phyloP scores from a whole-genome alignment of 106 monocot genomes.

The Gastrodia elata region DNA sequence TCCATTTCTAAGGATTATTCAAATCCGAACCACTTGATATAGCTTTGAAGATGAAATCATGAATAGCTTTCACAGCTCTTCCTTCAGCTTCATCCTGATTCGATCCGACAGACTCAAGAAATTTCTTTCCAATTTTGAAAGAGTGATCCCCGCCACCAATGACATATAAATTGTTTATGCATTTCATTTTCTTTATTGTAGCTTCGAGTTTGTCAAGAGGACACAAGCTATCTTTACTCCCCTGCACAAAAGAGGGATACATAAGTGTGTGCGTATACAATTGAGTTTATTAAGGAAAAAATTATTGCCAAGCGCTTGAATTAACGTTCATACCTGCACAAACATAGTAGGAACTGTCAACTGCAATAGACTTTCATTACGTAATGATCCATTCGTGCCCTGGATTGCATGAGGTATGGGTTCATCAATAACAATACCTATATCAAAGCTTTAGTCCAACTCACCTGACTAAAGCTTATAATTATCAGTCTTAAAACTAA shows the following conservation, averaged over 20 bases:
- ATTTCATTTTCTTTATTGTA: conserved; percentile 68
- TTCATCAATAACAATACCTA: not conserved
- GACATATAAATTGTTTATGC: conserved; percentile 52
- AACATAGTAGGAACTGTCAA: conserved; percentile 65
- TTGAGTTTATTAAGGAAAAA: too few relatives aligned
- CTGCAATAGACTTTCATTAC: conserved; percentile 65
- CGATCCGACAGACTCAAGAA: conserved; percentile 36
- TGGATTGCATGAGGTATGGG: conserved; percentile 7
- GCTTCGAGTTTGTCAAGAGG: conserved; percentile 56
- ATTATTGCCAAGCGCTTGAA: not conserved
- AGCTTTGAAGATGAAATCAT: conserved; percentile 32
- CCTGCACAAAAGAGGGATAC: too few relatives aligned
- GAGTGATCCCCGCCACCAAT: conserved; percentile 86
- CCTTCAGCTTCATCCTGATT: conserved; percentile 60
- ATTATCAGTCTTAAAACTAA: too few relatives aligned
- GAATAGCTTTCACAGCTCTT: conserved; percentile 40
- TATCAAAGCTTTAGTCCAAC: too few relatives aligned
- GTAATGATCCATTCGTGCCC: conserved; percentile 65
- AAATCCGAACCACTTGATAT: not conserved
- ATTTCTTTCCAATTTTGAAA: conserved; percentile 77
- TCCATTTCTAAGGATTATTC: not conserved
- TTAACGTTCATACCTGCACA: conserved; percentile 47
- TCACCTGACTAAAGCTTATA: too few relatives aligned
- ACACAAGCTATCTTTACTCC: conserved; percentile 74
- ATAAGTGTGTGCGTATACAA: too few relatives aligned